These are phyloP conservation scores for Colletotrichum tabaci DNA, from an alignment of 2,329 filamentous ascomycete genomes.

Conservation along the genomic window DNA sequence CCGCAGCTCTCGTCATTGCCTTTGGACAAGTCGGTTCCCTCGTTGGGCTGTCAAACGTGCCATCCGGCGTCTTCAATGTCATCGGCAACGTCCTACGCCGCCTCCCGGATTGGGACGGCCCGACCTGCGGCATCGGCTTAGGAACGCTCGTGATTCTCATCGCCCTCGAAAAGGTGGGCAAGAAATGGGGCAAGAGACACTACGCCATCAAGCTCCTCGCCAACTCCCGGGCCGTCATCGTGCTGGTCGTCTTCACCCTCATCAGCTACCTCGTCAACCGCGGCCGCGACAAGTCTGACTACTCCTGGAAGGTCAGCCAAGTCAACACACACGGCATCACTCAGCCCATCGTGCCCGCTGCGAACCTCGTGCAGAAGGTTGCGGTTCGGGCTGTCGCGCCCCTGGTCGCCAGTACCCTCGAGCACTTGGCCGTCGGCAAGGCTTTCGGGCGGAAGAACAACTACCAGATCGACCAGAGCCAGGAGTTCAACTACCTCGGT, in stretches of 20 bases:
- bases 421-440: constrained; percentile 76
- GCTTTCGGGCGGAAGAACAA: constrained; percentile 74
- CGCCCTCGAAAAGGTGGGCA: constrained; percentile 71
- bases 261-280: constrained; percentile 76
- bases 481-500: constrained; percentile 76
- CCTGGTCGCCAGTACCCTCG: constrained; percentile 73
- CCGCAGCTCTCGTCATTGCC: constrained; percentile 76
- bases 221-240: constrained; percentile 73
- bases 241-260: constrained; percentile 73
- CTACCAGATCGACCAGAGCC: constrained; percentile 75
- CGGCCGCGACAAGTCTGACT: constrained; percentile 60
- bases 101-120: constrained; percentile 57
- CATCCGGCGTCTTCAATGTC: constrained; percentile 36
- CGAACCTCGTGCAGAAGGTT: constrained; percentile 49
- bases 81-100: constrained; percentile 37
- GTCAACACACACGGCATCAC: constrained; percentile 70
- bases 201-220: constrained; percentile 71
- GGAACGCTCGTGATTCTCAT: constrained; percentile 70
- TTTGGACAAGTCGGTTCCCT: constrained; percentile 75
- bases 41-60: constrained; percentile 62
- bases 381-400: constrained; percentile 70
- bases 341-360: constrained; percentile 63
- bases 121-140: constrained; percentile 80
- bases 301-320: constrained; percentile 71
- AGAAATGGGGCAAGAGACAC: constrained; percentile 72